These are phyloP conservation scores for Solanum virginianum DNA, from an alignment of 257 asterid species.

Conservation along the genomic window DNA sequence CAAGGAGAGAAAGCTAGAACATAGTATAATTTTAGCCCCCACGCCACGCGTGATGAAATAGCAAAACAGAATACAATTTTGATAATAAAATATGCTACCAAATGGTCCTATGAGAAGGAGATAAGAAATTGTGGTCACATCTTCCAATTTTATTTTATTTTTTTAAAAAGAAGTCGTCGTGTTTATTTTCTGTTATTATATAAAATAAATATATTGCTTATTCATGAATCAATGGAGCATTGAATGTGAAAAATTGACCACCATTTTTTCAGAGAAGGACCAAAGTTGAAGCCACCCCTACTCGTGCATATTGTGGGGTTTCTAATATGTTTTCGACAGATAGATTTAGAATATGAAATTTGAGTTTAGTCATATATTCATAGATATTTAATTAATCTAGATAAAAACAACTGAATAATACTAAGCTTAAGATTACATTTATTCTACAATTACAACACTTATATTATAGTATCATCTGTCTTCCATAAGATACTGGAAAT, in stretches of 20 bases:
- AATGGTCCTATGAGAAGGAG: not conserved
- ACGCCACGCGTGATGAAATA: not conserved
- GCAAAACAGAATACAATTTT: not conserved
- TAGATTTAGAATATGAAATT: not conserved
- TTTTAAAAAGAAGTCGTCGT: not conserved
- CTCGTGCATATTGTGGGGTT: not conserved
- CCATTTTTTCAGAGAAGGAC: not conserved
- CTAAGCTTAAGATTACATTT: no score
- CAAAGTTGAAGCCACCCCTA: not conserved
- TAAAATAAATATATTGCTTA: not conserved
- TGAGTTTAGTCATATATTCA: no score
- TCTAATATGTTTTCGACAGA: fast-evolving
- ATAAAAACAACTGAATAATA: no score
- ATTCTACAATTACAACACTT: not conserved
- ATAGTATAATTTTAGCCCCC: not conserved
- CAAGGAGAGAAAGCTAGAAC: no score
- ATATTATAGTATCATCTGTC: not conserved
- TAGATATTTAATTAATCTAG: no score
- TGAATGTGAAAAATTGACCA: not conserved
- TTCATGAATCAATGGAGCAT: not conserved
- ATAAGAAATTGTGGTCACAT: not conserved
- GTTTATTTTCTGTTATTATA: not conserved
- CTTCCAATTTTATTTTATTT: no score
- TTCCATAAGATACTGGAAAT: not conserved
- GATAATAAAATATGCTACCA: not conserved